Base-by-base conservation (phyloP, 1,284 basidiomycete genomes). In the Trichosporon inkin region DNA sequence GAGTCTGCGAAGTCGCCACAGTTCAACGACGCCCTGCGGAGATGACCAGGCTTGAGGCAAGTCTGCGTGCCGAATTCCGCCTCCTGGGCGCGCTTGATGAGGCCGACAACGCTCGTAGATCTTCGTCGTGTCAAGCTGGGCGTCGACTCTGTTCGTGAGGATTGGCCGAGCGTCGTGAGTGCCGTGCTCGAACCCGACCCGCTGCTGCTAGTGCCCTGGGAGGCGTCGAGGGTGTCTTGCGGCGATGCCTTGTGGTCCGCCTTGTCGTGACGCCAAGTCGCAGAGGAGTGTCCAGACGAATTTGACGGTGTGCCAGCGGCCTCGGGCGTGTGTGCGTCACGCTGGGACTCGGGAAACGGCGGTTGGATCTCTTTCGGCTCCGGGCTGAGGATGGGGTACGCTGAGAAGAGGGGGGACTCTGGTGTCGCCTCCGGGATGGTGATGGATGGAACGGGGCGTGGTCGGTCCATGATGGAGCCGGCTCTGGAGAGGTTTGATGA, bases 371-470 rank as follows among this genome's bases (percentile, higher is more conserved):
- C 38, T 32, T 13, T 37, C 32, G 40, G 41, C 37, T 20, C 19
- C 32, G 19, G 44, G 6, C 41, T 38, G 65, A 68, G 47, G 64
- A 68, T 16, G 59, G 63, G 36, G 62, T 63, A 39, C 49, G 62
- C 20, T 41, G 62, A 38, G 55, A 56, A 52, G 56, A 65, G 10
- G 28, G 61, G 49, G 14, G 51, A 24, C 16, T 51, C 53, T 11
- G 39, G 37, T 17, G 41, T 53, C 14, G 19, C 44, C 17, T 24
- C 35, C 35, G 58, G 55, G 17, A 62, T 59, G 38, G 57, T 53
- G 54, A 63, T 57, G 24, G 62, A 49, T 16, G 44, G 44, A 49
- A 49, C 28, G 44, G 44, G 44, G 44, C 44, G 44, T 17, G 44
- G 44, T 10, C 44, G 44, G 44, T 49, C 44, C 44, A 49, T 49